phyloP scores from a whole-genome alignment of 768 basidiomycete genomes.

The Ephemerocybe angulata region DNA sequence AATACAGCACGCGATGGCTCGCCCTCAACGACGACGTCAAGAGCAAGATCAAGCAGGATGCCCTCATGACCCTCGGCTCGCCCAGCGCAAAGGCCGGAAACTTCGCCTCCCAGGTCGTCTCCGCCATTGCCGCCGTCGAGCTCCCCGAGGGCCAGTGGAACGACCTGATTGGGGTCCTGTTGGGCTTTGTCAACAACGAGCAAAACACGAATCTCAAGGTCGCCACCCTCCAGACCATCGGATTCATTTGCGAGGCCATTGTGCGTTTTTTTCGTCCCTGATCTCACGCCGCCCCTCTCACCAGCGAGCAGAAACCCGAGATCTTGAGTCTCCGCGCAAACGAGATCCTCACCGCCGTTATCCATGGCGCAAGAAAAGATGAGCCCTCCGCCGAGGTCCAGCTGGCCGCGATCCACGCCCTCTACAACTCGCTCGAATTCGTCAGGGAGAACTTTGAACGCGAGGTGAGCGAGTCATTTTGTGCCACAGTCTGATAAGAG shows the following conservation, averaged over 20 bases:
- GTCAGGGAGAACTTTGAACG: slow-evolving; percentile 97
- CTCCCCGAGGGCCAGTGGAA: slow-evolving; percentile 86
- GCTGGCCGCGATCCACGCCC: slow-evolving; percentile 84
- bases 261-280: slow-evolving; percentile 48
- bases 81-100: slow-evolving; percentile 67
- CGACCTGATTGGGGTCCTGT: slow-evolving; percentile 81
- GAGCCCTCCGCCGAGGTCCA: slow-evolving; percentile 91
- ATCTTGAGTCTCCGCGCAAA: slow-evolving; percentile 86
- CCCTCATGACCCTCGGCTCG: slow-evolving; percentile 80
- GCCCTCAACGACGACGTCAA: slow-evolving; percentile 64
- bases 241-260: slow-evolving; percentile 95
- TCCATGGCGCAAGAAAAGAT: slow-evolving; percentile 96
- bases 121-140: slow-evolving; percentile 92
- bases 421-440: slow-evolving; percentile 95
- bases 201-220: slow-evolving; percentile 73
- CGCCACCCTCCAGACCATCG: slow-evolving; percentile 90
- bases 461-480: slow-evolving; percentile 57
- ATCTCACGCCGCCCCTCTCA: slow-evolving; percentile 7
- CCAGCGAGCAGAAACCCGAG: slow-evolving; percentile 76
- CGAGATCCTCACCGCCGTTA: slow-evolving; percentile 96
- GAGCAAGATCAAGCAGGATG: slow-evolving; percentile 82
- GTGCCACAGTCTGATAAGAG: background rate
- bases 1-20: slow-evolving; percentile 80
- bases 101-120: slow-evolving; percentile 90
- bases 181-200: slow-evolving; percentile 80